Evolutionary conservation across 805 yeast species (phyloP).

Genomic region (Ogataea chonburiensis): DNA sequence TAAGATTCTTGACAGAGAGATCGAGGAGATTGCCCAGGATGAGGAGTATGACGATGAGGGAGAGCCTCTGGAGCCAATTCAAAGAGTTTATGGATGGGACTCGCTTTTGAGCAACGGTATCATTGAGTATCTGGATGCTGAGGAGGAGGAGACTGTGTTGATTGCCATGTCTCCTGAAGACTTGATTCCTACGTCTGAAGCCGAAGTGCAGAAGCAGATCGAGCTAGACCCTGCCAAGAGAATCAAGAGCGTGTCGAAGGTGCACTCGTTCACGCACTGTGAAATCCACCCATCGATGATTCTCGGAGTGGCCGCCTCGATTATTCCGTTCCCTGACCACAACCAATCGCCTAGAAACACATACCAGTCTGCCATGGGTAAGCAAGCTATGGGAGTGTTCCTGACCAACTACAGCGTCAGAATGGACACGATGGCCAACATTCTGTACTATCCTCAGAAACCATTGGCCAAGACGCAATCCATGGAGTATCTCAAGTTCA

Average conservation of each 20-base stretch:
- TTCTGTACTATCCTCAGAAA: conserved; percentile 94
- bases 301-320: conserved; percentile 96
- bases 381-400: conserved; percentile 99
- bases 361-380: conserved; percentile 99
- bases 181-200: conserved; percentile 56
- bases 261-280: conserved; percentile 93
- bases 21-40: conserved; percentile 55
- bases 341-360: conserved; percentile 99
- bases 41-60: conserved; percentile 45
- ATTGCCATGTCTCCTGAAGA: conserved; percentile 99
- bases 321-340: conserved; percentile 99
- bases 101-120: conserved; percentile 80
- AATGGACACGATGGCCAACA: conserved; percentile 99
- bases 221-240: conserved; percentile 78
- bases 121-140: conserved; percentile 97
- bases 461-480: conserved; percentile 97
- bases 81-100: conserved; percentile 70
- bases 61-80: conserved; percentile 43
- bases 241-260: conserved; percentile 56
- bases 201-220: conserved; percentile 38
- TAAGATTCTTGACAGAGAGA: conserved; percentile 60
- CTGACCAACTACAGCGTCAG: conserved; percentile 92
- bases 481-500: conserved; percentile 94
- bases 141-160: conserved; percentile 97
- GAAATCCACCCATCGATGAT: conserved; percentile 99